A percentile compares a stretch with the other conserved stretches of the same genome.
These are phyloP conservation scores for Fraxinus excelsior DNA, from an alignment of 257 asterid species.

Conservation along the genomic window DNA sequence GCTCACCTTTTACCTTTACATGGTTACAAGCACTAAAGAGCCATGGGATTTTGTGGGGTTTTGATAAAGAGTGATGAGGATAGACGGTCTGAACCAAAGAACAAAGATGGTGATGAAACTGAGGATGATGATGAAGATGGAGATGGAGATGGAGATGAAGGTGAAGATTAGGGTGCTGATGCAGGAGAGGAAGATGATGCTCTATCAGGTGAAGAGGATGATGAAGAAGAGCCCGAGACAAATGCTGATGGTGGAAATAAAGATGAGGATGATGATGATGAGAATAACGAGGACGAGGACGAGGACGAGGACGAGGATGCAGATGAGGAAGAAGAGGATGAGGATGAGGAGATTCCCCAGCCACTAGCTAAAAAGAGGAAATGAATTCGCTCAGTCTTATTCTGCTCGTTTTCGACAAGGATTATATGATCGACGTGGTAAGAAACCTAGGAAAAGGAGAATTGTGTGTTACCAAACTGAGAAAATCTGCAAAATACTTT, in stretches of 20 bases:
- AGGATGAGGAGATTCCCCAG: conserved; percentile 19
- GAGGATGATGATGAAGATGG: conserved; percentile 35
- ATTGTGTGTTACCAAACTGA: not conserved
- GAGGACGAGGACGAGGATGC: not conserved
- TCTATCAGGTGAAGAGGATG: no score
- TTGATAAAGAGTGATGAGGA: conserved; percentile 18
- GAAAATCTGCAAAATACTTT: not conserved
- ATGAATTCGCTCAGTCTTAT: not conserved
- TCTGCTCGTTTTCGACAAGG: not conserved
- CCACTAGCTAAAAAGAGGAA: conserved; percentile 33
- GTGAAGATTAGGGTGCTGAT: conserved; percentile 19
- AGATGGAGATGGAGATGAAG: conserved; percentile 26
- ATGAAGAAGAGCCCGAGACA: conserved; percentile 1
- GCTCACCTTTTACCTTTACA: not conserved
- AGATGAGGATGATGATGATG: not conserved
- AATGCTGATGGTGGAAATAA: conserved; percentile 19
- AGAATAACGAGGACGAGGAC: no score
- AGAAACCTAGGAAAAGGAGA: not conserved
- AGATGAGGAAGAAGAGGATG: conserved; percentile 18
- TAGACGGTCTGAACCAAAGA: conserved; percentile 34
- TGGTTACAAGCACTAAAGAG: conserved; percentile 11
- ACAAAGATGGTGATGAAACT: conserved; percentile 34
- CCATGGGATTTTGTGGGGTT: conserved; percentile 24
- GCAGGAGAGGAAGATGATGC: not conserved
- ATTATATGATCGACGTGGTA: not conserved